These are phyloP conservation scores for Aureobasidium sp. DNA, from an alignment of 2,329 filamentous ascomycete genomes.

Conservation along the genomic window DNA sequence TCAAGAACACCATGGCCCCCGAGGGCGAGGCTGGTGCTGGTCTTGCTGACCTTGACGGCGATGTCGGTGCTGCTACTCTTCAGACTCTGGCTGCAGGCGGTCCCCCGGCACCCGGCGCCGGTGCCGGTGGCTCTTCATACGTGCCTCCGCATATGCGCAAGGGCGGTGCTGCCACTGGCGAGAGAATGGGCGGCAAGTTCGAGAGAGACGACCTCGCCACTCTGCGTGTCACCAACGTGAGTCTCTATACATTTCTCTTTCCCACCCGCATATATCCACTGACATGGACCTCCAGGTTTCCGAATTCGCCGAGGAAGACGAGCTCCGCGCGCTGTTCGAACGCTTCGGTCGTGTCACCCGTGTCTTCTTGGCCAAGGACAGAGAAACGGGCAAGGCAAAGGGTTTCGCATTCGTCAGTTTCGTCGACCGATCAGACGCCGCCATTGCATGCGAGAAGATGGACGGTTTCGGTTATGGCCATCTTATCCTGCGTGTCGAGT, in stretches of 20 bases:
- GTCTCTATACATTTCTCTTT: slow-evolving; percentile 34
- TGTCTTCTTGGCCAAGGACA: slow-evolving; percentile 96
- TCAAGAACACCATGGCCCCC: slow-evolving; percentile 98
- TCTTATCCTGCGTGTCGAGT: slow-evolving; percentile 79
- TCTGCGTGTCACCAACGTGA: slow-evolving; percentile 92
- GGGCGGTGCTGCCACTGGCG: slow-evolving; percentile 55
- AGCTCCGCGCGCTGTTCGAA: slow-evolving; percentile 97
- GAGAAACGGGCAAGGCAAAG: slow-evolving; percentile 93
- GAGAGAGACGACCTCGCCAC: slow-evolving; percentile 96
- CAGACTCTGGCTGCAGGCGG: slow-evolving; percentile 42
- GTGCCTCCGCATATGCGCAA: slow-evolving; percentile 90
- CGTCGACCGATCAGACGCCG: slow-evolving; percentile 80
- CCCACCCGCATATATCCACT: not conserved
- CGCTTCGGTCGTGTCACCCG: slow-evolving; percentile 92
- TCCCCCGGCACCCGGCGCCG: slow-evolving; percentile 25
- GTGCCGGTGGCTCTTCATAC: slow-evolving; percentile 67
- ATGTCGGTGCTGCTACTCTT: slow-evolving; percentile 38
- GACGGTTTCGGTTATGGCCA: slow-evolving; percentile 89
- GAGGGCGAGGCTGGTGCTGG: slow-evolving; percentile 47
- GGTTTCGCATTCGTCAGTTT: slow-evolving; percentile 99
- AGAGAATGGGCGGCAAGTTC: slow-evolving; percentile 88
- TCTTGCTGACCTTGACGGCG: slow-evolving; percentile 40
- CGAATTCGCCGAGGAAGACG: slow-evolving; percentile 92
- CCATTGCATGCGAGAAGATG: slow-evolving; percentile 93
- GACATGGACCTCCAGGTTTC: slow-evolving; percentile 56